Evolutionary conservation across 2,329 filamentous ascomycete species (phyloP), one percentile per base, ranked within the genome.

Genomic region (Penicillium polonicum): DNA sequence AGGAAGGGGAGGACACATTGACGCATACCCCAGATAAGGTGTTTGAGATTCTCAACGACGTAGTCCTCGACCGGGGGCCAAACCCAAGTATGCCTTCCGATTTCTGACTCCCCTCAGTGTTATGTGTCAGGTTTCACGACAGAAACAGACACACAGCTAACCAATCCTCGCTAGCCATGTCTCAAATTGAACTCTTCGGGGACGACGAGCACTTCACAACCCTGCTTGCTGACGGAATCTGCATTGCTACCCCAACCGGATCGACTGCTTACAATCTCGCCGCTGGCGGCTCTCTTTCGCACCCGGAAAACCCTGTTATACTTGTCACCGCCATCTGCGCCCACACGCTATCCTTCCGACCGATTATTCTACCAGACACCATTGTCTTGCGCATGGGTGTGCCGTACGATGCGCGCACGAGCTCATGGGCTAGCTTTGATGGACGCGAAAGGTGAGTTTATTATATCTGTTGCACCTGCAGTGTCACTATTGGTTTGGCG

Each of bases 371-470:
- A 3, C 94, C 94, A 0, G 94, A 99, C 76, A 97, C 93, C 0
- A 96, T 97, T 61, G 93, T 97, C 1, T 80, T 99, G 59, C 86
- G 94, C 38, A 83, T 96, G 19, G 94, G 93, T 12, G 92, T 97
- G n/a, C 94, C 94, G 0, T 97, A 96, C 73, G 88, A 95, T 74
- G 91, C 92, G 9, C 83, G 94, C 49, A 92, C 91, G 5, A 89
- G 86, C 65, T 92, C 89, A 41, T 99, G 94, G 93, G 94, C 92
- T n/a, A 96, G 91, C 74, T 99, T 99, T 72, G 94, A 99, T 74
- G 94, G 94, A 2, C 85, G 92, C 60, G 91, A 97, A 79, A 86
- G 92, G 77, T 83, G 67, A 66, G 74, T 57, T 42, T 46, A 1
- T n/a, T 19, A 31, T 27, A 29, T 33, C 17, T 23, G n/a, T 19